Conservation (phyloP, 805 yeast species). For the Brettanomyces anomalus region DNA sequence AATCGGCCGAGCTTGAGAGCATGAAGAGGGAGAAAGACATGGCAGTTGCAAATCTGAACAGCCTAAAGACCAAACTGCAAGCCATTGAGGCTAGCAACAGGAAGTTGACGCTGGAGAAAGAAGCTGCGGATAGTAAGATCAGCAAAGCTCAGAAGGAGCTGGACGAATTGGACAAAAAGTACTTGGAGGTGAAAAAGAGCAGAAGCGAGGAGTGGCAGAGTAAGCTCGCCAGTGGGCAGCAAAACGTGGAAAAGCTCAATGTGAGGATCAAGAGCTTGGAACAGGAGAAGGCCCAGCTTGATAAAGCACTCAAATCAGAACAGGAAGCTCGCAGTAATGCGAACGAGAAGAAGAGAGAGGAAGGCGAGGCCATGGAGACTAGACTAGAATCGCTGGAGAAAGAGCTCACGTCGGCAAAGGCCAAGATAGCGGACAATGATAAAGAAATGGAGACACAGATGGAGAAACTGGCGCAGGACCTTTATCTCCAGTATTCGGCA, state of each 20-base stretch:
- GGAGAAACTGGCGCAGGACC: constrained; percentile 56
- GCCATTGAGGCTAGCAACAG: background rate
- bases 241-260: background rate
- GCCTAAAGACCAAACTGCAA: background rate
- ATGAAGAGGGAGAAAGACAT: background rate
- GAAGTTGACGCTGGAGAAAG: background rate
- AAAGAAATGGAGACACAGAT: constrained; percentile 43
- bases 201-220: background rate
- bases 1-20: background rate
- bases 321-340: constrained; percentile 1
- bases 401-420: constrained; percentile 12
- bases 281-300: constrained; percentile 12
- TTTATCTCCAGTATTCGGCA: constrained; percentile 64
- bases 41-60: background rate
- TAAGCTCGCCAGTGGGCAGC: background rate
- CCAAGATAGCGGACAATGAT: constrained; percentile 30
- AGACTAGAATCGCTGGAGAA: constrained; percentile 12
- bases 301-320: background rate
- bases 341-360: background rate
- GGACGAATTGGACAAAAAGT: too few relatives aligned
- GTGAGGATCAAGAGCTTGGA: constrained; percentile 17
- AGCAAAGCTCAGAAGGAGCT: too few relatives aligned
- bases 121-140: background rate
- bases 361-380: background rate
- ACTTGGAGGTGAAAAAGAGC: background rate